These are phyloP conservation scores for Hypoxylon cercidicola DNA, from an alignment of 495 filamentous ascomycete genomes.

Conservation along the genomic window DNA sequence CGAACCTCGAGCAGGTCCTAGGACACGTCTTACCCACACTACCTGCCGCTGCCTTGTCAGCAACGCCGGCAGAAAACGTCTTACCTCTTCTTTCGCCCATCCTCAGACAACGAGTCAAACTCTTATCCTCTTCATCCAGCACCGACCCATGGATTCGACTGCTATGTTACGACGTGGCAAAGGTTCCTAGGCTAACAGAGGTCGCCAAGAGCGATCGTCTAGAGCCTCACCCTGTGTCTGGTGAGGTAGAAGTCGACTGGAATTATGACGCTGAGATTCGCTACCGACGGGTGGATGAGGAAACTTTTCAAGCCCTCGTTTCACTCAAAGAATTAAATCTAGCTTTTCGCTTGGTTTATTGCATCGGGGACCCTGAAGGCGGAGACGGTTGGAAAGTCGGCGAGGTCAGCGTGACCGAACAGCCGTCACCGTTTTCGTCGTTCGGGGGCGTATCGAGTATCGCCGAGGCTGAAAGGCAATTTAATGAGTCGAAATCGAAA, in stretches of 20 bases:
- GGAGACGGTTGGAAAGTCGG: slow-evolving; percentile 84
- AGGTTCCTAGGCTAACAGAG: slow-evolving; percentile 72
- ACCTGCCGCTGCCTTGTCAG: slow-evolving; percentile 83
- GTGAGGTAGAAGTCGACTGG: slow-evolving; percentile 83
- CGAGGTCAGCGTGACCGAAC: slow-evolving; percentile 74
- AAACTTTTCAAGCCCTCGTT: slow-evolving; percentile 82
- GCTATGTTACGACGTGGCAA: slow-evolving; percentile 82
- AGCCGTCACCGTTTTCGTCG: slow-evolving; percentile 49
- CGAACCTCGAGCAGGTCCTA: slow-evolving; percentile 71
- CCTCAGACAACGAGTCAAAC: slow-evolving; percentile 85
- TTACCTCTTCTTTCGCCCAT: slow-evolving; percentile 89
- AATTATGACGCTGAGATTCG: slow-evolving; percentile 68
- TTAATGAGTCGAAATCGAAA: slow-evolving; percentile 45
- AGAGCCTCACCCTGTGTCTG: slow-evolving; percentile 91
- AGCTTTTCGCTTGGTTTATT: slow-evolving; percentile 62
- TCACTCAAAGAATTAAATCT: slow-evolving; percentile 65
- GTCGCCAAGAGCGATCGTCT: slow-evolving; percentile 74
- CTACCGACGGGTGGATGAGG: slow-evolving; percentile 82
- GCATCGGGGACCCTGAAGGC: slow-evolving; percentile 69
- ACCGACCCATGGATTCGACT: slow-evolving; percentile 86
- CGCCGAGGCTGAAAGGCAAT: slow-evolving; percentile 56
- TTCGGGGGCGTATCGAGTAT: slow-evolving; percentile 56
- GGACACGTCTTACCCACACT: slow-evolving; percentile 84
- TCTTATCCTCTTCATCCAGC: slow-evolving; percentile 69
- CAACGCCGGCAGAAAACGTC: slow-evolving; percentile 77